phyloP scores from a whole-genome alignment of 2,329 filamentous ascomycete genomes.

The Pseudogymnoascus sp. region DNA sequence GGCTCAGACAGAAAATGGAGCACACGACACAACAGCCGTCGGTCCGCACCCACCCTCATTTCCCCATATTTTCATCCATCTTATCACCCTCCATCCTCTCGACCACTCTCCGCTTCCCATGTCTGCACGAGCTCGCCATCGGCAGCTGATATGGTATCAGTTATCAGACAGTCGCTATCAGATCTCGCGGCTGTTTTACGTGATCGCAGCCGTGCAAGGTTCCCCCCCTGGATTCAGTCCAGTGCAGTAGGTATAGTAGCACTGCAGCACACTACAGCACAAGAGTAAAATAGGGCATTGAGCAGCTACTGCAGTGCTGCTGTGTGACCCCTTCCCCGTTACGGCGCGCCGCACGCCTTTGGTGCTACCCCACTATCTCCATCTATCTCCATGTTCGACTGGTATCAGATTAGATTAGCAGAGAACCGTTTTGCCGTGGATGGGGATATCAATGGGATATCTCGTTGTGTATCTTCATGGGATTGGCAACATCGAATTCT shows the following conservation, averaged over 20 bases:
- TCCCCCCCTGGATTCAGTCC: background rate
- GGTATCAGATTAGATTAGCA: constrained; percentile 5
- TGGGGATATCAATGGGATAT: background rate
- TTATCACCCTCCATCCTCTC: background rate
- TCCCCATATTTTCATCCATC: background rate
- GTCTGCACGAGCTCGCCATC: background rate
- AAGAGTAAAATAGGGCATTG: background rate
- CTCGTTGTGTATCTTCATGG: background rate
- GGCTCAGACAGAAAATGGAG: background rate
- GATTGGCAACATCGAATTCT: background rate
- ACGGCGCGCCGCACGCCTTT: background rate
- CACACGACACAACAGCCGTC: background rate
- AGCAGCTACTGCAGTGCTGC: background rate
- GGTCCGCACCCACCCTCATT: background rate
- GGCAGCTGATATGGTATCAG: background rate
- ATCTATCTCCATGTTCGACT: background rate
- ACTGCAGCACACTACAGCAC: background rate
- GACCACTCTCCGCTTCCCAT: background rate
- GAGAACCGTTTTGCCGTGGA: background rate
- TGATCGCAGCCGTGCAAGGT: background rate
- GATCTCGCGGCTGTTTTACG: constrained; percentile 1
- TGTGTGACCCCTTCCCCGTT: background rate
- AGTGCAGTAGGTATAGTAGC: background rate
- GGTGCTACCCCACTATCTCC: background rate
- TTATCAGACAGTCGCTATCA: background rate